These are phyloP conservation scores for Lonicera japonica DNA, from an alignment of 129 eudicot genomes.

Conservation along the genomic window DNA sequence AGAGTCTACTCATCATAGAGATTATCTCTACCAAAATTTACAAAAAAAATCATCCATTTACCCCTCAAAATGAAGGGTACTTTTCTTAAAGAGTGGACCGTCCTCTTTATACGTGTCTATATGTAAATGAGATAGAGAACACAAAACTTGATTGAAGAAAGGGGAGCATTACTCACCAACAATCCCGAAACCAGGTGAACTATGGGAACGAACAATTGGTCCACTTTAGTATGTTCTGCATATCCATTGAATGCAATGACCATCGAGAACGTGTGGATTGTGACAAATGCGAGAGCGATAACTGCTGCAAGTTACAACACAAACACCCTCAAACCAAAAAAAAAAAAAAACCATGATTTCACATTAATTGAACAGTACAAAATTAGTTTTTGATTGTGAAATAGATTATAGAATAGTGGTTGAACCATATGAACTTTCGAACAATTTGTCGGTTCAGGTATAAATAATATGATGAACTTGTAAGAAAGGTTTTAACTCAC, in stretches of 20 bases:
- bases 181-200: constrained; percentile 75
- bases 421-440: neutral
- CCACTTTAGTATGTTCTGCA: constrained; percentile 64
- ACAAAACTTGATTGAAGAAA: neutral
- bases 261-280: constrained; percentile 98
- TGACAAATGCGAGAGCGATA: constrained; percentile 87
- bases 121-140: neutral
- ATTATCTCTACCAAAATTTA: too few relatives aligned
- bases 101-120: too few relatives aligned
- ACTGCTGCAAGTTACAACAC: constrained; percentile 51
- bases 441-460: neutral
- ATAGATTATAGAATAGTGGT: neutral
- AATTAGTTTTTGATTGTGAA: too few relatives aligned
- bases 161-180: constrained; percentile 38
- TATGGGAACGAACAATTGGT: constrained; percentile 66
- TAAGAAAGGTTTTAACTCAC: constrained; percentile 25
- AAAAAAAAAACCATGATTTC: neutral
- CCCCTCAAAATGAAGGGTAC: too few relatives aligned
- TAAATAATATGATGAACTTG: neutral
- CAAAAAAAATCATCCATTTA: too few relatives aligned
- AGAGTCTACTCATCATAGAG: too few relatives aligned
- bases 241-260: constrained; percentile 93
- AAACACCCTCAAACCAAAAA: too few relatives aligned
- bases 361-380: neutral
- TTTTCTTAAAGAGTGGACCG: too few relatives aligned